Conservation (phyloP, 202 grass and related monocot species). For the Saccharum hybrid region DNA sequence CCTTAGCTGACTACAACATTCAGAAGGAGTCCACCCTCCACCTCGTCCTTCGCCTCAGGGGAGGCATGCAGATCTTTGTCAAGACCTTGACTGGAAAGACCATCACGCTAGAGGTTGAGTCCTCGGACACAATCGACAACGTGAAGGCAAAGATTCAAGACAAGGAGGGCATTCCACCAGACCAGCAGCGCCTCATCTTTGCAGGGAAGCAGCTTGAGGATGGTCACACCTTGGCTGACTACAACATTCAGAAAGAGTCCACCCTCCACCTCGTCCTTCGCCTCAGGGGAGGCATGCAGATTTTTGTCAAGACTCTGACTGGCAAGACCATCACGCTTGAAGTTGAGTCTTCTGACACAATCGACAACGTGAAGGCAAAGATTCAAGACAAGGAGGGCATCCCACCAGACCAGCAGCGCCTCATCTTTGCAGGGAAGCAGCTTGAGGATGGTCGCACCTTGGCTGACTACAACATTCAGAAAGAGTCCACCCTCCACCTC, state of each 20-base stretch:
- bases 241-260: not conserved
- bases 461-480: not conserved
- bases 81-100: conserved; percentile 76
- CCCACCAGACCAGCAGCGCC: conserved; percentile 64
- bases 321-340: too few relatives aligned
- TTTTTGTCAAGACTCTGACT: too few relatives aligned
- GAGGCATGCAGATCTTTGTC: conserved; percentile 65
- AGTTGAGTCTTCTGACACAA: conserved; percentile 53
- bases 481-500: not conserved
- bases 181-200: not conserved
- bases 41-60: not conserved
- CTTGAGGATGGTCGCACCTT: conserved; percentile 62
- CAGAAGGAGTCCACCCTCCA: conserved; percentile 57
- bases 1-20: conserved; percentile 51
- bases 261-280: not conserved
- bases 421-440: conserved; percentile 65
- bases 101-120: conserved; percentile 54
- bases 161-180: not conserved
- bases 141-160: not conserved
- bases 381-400: conserved; percentile 83
- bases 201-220: not conserved
- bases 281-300: not conserved
- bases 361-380: conserved; percentile 71
- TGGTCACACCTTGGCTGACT: not conserved
- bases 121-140: too few relatives aligned